Evolutionary conservation across 805 yeast genomes (phyloP), one percentile per base, ranked within the genome.

Genomic region (Isabelozyma rhagii): DNA sequence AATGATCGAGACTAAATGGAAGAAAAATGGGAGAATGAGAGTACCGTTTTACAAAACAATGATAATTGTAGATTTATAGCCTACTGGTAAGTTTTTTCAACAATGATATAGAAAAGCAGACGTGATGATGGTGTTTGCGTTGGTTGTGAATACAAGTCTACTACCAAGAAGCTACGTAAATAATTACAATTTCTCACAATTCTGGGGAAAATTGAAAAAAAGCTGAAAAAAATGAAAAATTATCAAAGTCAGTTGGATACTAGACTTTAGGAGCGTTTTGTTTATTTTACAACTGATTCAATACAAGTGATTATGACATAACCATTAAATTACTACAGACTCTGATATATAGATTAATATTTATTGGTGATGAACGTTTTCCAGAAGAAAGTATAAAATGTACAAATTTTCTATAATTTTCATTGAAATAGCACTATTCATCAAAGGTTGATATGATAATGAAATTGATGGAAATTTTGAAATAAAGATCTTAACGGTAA

Each of bases 401-500:
- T 31, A 31, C 36, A 31, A 31, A 31, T 31, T 31, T 31, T 31
- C 36, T 50, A 50, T 45, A 51, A 52, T 54, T 50, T 53, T 47
- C 53, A 44, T 51, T 42, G 29, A 25, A 42, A 31, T 31, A 31
- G n/a, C 36, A 31, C 36, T 31, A 31, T 31, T 31, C 36, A 31
- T 31, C 36, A 31, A 31, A 31, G n/a, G 36, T 31, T 31, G 36
- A 31, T 31, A 31, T 31, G 36, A 31, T 31, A 31, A 31, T 31
- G 36, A 31, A 31, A 31, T 8, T 31, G 25, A 42, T 15, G 17
- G 18, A 42, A 28, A 42, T 17, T 39, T 39, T 18, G 25, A 15
- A 39, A 39, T 39, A 18, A 46, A 43, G 40, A 48, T 47, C 57
- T 82, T 93, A 94, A 92, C 99, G 99, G 94, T 94, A 94, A 78